Percentiles rank a stretch among this genome's conserved stretches.
Conservation (phyloP, 257 asterid species). For the Jacaranda copaia region DNA sequence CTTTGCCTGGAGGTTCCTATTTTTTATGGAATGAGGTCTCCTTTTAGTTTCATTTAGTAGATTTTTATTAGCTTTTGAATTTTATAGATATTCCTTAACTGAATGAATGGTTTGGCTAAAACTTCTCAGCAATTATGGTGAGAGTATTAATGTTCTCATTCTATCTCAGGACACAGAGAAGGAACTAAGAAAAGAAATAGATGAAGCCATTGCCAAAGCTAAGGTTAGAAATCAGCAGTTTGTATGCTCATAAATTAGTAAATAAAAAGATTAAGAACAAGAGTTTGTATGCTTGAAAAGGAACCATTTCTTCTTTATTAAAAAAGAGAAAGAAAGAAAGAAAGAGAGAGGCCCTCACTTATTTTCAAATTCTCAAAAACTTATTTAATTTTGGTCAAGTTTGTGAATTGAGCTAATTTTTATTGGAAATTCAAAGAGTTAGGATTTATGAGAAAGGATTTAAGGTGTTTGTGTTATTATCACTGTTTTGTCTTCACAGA, state of each 20-base stretch:
- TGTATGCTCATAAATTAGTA: too few relatives aligned
- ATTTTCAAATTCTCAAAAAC: too few relatives aligned
- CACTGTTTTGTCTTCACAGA: not conserved
- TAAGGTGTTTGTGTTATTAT: not conserved
- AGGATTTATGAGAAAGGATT: not conserved
- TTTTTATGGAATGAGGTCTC: constrained; percentile 13
- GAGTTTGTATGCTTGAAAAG: too few relatives aligned
- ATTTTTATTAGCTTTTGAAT: not conserved
- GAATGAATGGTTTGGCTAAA: not conserved
- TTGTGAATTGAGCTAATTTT: constrained; percentile 20
- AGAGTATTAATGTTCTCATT: constrained; percentile 4
- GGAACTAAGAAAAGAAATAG: constrained; percentile 82
- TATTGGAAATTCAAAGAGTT: constrained; percentile 8
- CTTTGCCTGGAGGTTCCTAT: constrained; percentile 13
- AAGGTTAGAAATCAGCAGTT: constrained; percentile 62
- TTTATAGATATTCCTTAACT: constrained; percentile 12
- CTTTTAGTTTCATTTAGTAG: not conserved
- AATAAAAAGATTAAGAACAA: too few relatives aligned
- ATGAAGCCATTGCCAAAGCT: constrained; percentile 95
- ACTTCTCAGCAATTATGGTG: not conserved
- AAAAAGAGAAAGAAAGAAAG: too few relatives aligned
- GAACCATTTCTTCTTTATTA: too few relatives aligned
- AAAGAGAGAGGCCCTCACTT: too few relatives aligned
- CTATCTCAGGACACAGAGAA: constrained; percentile 84
- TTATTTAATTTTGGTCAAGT: constrained; percentile 1